Evolutionary conservation across 192 early-diverging fungal species (phyloP).

Genomic region (Coemansia sp.): DNA sequence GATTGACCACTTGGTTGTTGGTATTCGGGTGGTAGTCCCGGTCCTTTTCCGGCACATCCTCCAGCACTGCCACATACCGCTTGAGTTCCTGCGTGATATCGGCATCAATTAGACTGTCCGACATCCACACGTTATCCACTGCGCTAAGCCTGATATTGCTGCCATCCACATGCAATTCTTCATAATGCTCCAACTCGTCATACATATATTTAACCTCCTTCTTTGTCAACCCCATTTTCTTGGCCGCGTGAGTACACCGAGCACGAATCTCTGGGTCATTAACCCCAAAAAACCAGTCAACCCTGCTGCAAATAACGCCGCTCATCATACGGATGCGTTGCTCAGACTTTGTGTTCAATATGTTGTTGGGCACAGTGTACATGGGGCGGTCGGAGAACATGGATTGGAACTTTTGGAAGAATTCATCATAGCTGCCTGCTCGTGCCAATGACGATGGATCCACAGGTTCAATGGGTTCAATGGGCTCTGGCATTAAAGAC

Average conservation of each 20-base stretch:
- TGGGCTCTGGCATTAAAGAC: too few relatives aligned
- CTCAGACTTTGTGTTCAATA: slow-evolving; percentile 26
- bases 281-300: slow-evolving; percentile 43
- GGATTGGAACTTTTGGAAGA: neutral
- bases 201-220: slow-evolving; percentile 47
- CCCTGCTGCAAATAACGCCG: slow-evolving; percentile 53
- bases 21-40: slow-evolving; percentile 53
- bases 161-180: slow-evolving; percentile 18
- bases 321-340: slow-evolving; percentile 34
- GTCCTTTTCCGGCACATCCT: slow-evolving; percentile 25
- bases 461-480: neutral
- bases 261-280: slow-evolving; percentile 18
- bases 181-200: slow-evolving; percentile 46
- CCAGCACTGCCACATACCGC: slow-evolving; percentile 31
- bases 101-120: slow-evolving; percentile 31
- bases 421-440: slow-evolving; percentile 9
- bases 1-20: slow-evolving; percentile 54
- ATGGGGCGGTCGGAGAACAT: slow-evolving; percentile 8
- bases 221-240: slow-evolving; percentile 32
- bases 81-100: slow-evolving; percentile 21
- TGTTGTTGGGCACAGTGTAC: neutral
- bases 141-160: slow-evolving; percentile 23
- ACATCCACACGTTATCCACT: slow-evolving; percentile 40
- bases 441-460: neutral
- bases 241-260: slow-evolving; percentile 29